phyloP scores from a whole-genome alignment of 1,284 basidiomycete species.

The Leccinum griseonigrum region DNA sequence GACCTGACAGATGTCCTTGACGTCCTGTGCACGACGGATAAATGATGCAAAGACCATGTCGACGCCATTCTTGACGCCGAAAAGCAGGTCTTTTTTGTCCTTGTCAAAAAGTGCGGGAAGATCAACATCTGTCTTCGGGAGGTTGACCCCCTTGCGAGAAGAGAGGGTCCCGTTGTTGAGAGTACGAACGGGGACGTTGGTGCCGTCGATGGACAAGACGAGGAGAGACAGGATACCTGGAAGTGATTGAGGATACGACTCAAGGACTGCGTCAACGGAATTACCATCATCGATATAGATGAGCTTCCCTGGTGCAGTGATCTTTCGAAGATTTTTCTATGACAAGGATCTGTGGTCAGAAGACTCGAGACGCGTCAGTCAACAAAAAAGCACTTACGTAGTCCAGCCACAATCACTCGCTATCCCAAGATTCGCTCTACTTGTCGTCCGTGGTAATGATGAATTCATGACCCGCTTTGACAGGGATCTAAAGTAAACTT shows the following conservation, averaged over 20 bases:
- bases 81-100: constrained; percentile 93
- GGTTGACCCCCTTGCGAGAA: constrained; percentile 98
- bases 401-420: constrained; percentile 87
- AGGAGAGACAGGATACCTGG: constrained; percentile 89
- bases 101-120: constrained; percentile 97
- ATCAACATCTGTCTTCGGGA: constrained; percentile 98
- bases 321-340: constrained; percentile 90
- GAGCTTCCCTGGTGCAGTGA: constrained; percentile 92
- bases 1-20: constrained; percentile 86
- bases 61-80: constrained; percentile 96
- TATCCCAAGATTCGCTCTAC: constrained; percentile 79
- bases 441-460: constrained; percentile 84
- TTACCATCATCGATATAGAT: constrained; percentile 97
- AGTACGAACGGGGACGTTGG: constrained; percentile 82
- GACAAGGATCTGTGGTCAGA: constrained; percentile 11
- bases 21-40: constrained; percentile 91
- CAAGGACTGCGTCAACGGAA: constrained; percentile 13
- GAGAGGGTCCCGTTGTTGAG: constrained; percentile 93
- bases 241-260: constrained; percentile 5
- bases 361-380: constrained; percentile 11
- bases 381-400: constrained; percentile 58
- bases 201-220: constrained; percentile 83
- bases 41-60: constrained; percentile 99
- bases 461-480: constrained; percentile 94
- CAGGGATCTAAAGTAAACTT: constrained; percentile 58